Evolutionary conservation across 495 filamentous ascomycete genomes (phyloP).

Genomic region (Penicillium subrubescens): DNA sequence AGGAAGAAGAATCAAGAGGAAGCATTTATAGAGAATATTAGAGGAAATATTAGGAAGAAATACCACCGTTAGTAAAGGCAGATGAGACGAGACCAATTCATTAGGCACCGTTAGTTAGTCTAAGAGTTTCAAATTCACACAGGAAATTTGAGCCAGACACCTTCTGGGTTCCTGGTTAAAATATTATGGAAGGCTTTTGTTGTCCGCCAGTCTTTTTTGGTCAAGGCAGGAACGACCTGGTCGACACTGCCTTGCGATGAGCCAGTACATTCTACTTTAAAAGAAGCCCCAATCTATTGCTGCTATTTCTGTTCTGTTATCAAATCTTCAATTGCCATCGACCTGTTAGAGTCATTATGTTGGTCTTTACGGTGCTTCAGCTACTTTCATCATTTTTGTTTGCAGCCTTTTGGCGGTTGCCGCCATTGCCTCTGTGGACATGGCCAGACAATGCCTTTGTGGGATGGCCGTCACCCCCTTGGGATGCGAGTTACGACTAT

Average conservation of each 20-base stretch:
- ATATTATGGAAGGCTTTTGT: neutral
- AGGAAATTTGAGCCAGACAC: neutral
- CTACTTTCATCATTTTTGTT: conserved; percentile 1
- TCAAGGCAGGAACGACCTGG: neutral
- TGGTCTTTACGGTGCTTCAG: neutral
- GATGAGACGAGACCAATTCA: no score
- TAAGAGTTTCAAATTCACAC: neutral
- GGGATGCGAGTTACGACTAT: conserved; percentile 46
- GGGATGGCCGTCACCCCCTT: conserved; percentile 3
- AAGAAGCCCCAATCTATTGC: neutral
- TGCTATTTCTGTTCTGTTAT: neutral
- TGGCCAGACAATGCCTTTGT: neutral
- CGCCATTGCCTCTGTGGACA: neutral
- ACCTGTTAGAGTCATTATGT: conserved; percentile 1
- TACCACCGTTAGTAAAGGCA: no score
- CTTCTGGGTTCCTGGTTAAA: neutral
- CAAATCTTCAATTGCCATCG: neutral
- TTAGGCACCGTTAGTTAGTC: no score
- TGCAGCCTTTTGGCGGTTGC: neutral
- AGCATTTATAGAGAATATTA: no score
- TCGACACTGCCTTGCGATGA: neutral
- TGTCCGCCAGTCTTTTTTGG: neutral
- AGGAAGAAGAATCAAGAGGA: no score
- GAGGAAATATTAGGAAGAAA: no score
- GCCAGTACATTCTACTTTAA: neutral